Evolutionary conservation across 495 filamentous ascomycete species (phyloP), one percentile per base, ranked within the genome.

Genomic region (Penicillium ucsense): DNA sequence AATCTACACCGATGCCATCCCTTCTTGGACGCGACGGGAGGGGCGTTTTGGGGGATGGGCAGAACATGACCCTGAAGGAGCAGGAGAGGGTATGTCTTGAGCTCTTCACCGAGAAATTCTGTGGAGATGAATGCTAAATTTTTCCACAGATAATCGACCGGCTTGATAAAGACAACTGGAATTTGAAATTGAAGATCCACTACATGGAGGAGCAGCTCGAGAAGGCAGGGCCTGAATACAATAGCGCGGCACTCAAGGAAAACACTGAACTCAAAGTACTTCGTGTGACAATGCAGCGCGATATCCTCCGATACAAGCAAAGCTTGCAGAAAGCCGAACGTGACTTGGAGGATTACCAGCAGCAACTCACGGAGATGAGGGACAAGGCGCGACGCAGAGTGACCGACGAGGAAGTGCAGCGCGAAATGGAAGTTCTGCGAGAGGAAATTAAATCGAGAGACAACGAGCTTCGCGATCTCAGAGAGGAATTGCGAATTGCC

Each of bases 231-330:
- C 89, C 89, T 3, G 84, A 85, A 33, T 88, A 88, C 71, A 90
- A 88, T 60, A 84, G 91, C 54, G 78, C 80, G 20, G 87, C 94
- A 1, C 68, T 98, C 8, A 85, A 85, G 59, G 92, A 98, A 67
- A 97, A 97, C 55, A 91, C 90, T 11, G 90, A 95, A 50, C 80
- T 98, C 36, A 96, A 96, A 66, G 86, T 95, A 44, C 80, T 90
- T 60, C 84, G 84, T 60, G 74, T 91, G 45, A 90, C 86, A 2
- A 83, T 97, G 76, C 82, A 90, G 57, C 78, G 81, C 41, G 92
- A 98, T 51, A 77, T 98, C 8, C 78, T 82, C 42, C 79, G 80
- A 43, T 92, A 89, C 65, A 82, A 83, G 57, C 95, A 95, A 62
- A 80, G 77, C 6, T 71, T 98, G 9, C 75, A 73, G 33, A 71